These are phyloP conservation scores for Wickerhamomyces strasburgensis DNA, from an alignment of 805 yeast genomes.

Conservation along the genomic window DNA sequence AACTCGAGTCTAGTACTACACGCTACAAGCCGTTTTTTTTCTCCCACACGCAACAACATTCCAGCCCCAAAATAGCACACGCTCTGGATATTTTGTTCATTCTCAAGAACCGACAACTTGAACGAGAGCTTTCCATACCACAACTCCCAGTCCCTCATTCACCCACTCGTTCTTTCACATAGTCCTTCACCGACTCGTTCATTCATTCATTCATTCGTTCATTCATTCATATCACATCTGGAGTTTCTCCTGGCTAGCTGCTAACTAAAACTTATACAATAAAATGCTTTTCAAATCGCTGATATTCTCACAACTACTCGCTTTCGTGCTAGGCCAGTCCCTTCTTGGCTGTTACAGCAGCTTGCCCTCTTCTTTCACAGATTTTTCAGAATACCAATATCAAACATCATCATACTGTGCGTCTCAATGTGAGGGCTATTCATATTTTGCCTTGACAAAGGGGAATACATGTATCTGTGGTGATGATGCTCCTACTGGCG, in stretches of 20 bases:
- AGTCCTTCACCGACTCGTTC: too few species aligned
- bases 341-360: constrained; percentile 18
- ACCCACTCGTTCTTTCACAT: too few species aligned
- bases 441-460: constrained; percentile 40
- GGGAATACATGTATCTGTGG: constrained; percentile 62
- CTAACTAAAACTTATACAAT: background rate
- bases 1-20: too few species aligned
- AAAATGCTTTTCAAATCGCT: too few species aligned
- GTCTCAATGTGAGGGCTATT: constrained; percentile 34
- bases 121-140: too few species aligned
- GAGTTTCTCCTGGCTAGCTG: background rate
- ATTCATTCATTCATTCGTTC: too few species aligned
- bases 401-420: constrained; percentile 51
- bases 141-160: too few species aligned
- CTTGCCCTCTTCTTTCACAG: constrained; percentile 18
- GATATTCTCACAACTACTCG: background rate
- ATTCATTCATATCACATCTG: background rate
- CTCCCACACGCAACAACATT: too few species aligned
- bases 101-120: too few species aligned
- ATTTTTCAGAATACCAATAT: constrained; percentile 36
- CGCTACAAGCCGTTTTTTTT: too few species aligned
- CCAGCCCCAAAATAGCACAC: too few species aligned
- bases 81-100: too few species aligned
- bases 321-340: background rate
- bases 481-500: constrained; percentile 35